Evolutionary conservation across 805 yeast species (phyloP).

Genomic region (Ogataea neopini): DNA sequence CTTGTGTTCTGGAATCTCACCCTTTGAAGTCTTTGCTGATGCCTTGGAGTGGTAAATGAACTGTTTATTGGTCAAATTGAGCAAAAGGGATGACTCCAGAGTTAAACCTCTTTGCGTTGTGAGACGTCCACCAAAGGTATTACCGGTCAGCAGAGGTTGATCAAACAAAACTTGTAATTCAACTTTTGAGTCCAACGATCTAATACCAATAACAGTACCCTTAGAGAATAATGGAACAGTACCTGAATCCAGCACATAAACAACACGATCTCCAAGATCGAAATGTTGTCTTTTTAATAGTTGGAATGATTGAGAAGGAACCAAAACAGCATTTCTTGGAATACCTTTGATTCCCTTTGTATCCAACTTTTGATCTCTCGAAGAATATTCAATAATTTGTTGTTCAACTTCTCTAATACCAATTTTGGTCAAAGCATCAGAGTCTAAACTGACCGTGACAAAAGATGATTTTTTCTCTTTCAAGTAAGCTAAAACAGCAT

Average conservation of each 20-base stretch:
- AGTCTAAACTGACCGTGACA: conserved; percentile 67
- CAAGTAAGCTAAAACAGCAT: conserved; percentile 42
- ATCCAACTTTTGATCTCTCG: conserved; percentile 45
- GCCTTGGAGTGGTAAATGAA: conserved; percentile 74
- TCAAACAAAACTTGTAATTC: conserved; percentile 84
- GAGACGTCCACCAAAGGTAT: conserved; percentile 75
- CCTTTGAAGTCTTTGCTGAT: conserved; percentile 42
- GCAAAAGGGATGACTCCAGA: conserved; percentile 76
- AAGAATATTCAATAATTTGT: conserved; percentile 48
- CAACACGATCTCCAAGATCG: conserved; percentile 85
- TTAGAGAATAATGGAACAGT: conserved; percentile 83
- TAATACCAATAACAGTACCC: conserved; percentile 83
- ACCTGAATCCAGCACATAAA: conserved; percentile 82
- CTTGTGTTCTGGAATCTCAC: conserved; percentile 20
- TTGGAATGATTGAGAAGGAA: conserved; percentile 71
- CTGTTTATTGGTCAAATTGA: conserved; percentile 76
- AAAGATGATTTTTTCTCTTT: conserved; percentile 50
- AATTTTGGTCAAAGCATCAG: conserved; percentile 72
- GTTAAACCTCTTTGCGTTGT: conserved; percentile 79
- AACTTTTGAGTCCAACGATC: conserved; percentile 57
- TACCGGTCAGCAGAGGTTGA: conserved; percentile 78
- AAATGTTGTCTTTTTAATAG: conserved; percentile 74
- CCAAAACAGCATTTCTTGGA: conserved; percentile 79
- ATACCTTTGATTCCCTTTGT: conserved; percentile 71
- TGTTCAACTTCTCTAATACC: conserved; percentile 70